Evolutionary conservation across 345 rosid species (phyloP), one percentile per base, ranked within the genome.

Genomic region (Populus pruinosa): DNA sequence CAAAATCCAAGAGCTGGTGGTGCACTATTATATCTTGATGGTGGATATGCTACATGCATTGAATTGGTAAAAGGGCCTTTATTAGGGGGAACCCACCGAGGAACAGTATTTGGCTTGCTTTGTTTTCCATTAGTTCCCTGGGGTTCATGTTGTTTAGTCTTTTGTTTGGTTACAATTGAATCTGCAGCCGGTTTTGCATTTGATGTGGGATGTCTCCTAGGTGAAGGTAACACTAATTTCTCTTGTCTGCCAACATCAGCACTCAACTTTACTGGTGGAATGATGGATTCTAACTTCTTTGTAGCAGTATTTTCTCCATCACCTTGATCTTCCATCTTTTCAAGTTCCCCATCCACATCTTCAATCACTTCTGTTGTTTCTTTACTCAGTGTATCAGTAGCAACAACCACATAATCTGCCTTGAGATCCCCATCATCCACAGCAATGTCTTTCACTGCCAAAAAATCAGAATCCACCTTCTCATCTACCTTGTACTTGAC

Each of bases 51-150:
- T 71, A 90, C 94, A 77, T 88, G 95, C 97, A 91, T 89, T 47
- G 97, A 92, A 86, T 88, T 90, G 62, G 85, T 80, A 72, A 86
- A 89, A 55, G 95, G 90, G 70, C 93, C 98, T 83, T 89, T 96
- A 86, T 92, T 91, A 25, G 97, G 78, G 38, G 98, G 95, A 77
- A 94, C 87, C 99, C 98, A 94, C 76, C 93, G 88, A 72, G 94
- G 91, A 29, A 86, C 85, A 38, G 87, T 76, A 79, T 82, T 91
- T 76, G 98, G 92, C 90, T 89, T 94, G 72, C 94, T 94, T 81
- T 81, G 85, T 80, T 92, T 94, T 75, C 82, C 88, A 69, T 85
- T 82, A 74, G 84, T 76, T 72, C 80, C 86, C 63, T 84, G 89
- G 75, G 84, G 73, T 84, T 91, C 98, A 83, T 77, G 90, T 71